Percentiles rank a stretch among this genome's conserved stretches.
These are phyloP conservation scores for Cercospora zeina DNA, from an alignment of 2,329 filamentous ascomycete genomes.

Conservation along the genomic window DNA sequence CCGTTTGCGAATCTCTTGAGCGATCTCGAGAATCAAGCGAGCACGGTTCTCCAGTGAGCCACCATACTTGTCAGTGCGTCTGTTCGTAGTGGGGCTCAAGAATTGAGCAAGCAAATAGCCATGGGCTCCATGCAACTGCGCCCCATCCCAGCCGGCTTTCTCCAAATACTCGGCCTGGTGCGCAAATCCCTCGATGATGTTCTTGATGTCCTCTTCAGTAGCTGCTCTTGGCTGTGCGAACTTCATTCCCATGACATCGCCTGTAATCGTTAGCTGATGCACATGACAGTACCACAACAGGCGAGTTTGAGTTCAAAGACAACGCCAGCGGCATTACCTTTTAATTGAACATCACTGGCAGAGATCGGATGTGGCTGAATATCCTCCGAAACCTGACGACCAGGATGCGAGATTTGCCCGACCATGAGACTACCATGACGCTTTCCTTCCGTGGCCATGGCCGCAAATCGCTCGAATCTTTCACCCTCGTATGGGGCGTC, in stretches of 20 bases:
- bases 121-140: slow-evolving; percentile 50
- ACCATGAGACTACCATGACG: slow-evolving; percentile 60
- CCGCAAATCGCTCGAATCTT: slow-evolving; percentile 61
- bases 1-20: slow-evolving; percentile 43
- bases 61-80: slow-evolving; percentile 48
- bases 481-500: slow-evolving; percentile 55
- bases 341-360: slow-evolving; percentile 51
- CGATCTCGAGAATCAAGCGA: slow-evolving; percentile 46
- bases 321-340: not conserved
- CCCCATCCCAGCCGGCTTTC: slow-evolving; percentile 60
- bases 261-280: slow-evolving; percentile 37
- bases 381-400: slow-evolving; percentile 54
- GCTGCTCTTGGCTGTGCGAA: slow-evolving; percentile 58
- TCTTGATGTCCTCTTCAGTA: slow-evolving; percentile 56
- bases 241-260: slow-evolving; percentile 48
- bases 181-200: slow-evolving; percentile 61
- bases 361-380: slow-evolving; percentile 55
- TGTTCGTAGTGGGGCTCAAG: slow-evolving; percentile 46
- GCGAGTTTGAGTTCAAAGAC: not conserved
- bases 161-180: slow-evolving; percentile 63
- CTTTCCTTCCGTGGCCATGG: slow-evolving; percentile 57
- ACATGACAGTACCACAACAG: not conserved
- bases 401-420: slow-evolving; percentile 63
- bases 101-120: slow-evolving; percentile 51
- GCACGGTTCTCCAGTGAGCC: slow-evolving; percentile 47